Base-by-base conservation (phyloP, 2,329 filamentous ascomycete genomes). In the Colletotrichum camelliae region DNA sequence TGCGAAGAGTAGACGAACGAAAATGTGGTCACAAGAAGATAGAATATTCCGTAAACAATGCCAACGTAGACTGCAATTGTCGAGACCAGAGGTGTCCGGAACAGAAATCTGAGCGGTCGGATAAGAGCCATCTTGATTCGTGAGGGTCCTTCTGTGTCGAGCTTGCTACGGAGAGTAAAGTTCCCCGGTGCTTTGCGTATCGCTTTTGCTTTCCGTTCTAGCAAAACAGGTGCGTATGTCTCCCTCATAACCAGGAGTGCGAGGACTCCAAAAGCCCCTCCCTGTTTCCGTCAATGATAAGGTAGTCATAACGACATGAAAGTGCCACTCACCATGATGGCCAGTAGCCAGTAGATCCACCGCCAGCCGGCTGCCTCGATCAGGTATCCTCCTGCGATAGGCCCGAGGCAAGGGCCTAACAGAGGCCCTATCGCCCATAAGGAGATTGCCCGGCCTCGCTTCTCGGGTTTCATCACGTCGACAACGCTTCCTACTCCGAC, bases 11-110 rank as follows among this genome's bases (percentile, higher is more conserved):
- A 92, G 1, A 92, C 89, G 2, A 87, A 81, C 0, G 88, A 85
- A 72, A 91, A 89, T 4, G 89, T 91, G 2, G 90, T 90, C 78
- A 92, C 87, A n/a, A 91, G 82, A 1, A 84, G 87, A 76, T 91
- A 93, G 1, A 92, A 79, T 64, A 90, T 88, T 3, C 90, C 90
- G 78, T 91, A 93, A 1, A 89, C 83, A 37, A 92, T 83, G 15
- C 89, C 89, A 68, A 90, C 86, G 75, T 91, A 91, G 1, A 91
- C 77, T 0, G 89, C 86, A 27, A 91, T 84, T n/a, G 88, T 79
- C 5, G 89, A 85, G 12, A 91, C 82, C 70, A 90, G 89, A 13
- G 88, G 90, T 3, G 86, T 89, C 9, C 85, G 85, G 76, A 92
- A 80, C 5, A 94, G 87, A 80, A 94, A 88, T 78, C 89, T 89